These are phyloP conservation scores for Trebouxia sp. DNA, from an alignment of 139 green algal genomes.

Conservation along the genomic window DNA sequence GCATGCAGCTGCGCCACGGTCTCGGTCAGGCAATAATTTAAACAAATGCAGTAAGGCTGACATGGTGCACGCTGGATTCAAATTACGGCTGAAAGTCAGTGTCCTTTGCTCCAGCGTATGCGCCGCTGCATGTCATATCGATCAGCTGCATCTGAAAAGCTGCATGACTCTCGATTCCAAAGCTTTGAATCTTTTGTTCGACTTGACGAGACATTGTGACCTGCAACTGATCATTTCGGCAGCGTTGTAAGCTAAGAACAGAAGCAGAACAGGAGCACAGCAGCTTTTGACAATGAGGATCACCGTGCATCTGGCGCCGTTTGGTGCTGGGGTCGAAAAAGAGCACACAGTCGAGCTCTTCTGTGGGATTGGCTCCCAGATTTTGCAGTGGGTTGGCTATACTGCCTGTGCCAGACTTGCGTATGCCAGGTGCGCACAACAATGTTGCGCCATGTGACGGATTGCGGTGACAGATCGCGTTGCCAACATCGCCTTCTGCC, in stretches of 20 bases:
- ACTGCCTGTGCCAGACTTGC: slow-evolving; percentile 64
- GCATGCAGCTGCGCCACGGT: slow-evolving; percentile 12
- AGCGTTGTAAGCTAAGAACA: background rate
- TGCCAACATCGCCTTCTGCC: background rate
- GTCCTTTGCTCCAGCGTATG: too few relatives aligned
- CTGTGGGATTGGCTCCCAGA: slow-evolving; percentile 71
- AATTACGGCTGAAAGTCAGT: too few relatives aligned
- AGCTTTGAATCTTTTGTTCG: background rate
- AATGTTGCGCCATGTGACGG: background rate
- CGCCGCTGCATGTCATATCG: background rate
- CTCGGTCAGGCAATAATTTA: slow-evolving; percentile 13
- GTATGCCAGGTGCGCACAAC: slow-evolving; percentile 55
- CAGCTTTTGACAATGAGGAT: background rate
- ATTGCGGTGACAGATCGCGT: background rate
- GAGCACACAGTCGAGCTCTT: slow-evolving; percentile 52
- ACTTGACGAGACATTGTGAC: background rate
- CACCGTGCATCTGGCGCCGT: slow-evolving; percentile 13
- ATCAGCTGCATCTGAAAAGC: background rate
- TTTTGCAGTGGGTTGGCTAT: slow-evolving; percentile 75
- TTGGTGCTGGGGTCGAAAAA: slow-evolving; percentile 16
- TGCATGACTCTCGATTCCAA: background rate
- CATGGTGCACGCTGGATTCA: background rate
- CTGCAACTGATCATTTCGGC: background rate
- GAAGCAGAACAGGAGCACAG: background rate
- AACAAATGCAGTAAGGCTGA: slow-evolving; percentile 21